Percentiles rank a stretch among this genome's conserved stretches.
Conservation (phyloP, 345 rosid genomes). For the Citrus medica region DNA sequence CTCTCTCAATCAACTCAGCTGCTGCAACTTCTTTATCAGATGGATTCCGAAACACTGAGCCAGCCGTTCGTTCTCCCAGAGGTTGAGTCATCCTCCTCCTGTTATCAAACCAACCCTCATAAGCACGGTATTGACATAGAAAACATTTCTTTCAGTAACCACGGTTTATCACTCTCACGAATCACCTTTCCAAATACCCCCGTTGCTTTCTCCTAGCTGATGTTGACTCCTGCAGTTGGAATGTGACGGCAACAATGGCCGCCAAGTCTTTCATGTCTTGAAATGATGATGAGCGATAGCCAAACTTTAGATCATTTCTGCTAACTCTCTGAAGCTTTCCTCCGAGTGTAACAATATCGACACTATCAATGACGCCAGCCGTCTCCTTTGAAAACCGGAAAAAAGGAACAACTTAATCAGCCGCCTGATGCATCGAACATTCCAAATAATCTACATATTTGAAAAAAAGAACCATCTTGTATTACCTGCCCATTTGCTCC, state of each 20-base stretch:
- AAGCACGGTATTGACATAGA: not conserved
- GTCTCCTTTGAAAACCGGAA: constrained; percentile 19
- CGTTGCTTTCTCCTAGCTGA: constrained; percentile 24
- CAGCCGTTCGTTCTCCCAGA: constrained; percentile 16
- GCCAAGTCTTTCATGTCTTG: constrained; percentile 28
- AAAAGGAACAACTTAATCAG: not conserved
- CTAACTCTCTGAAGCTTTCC: constrained; percentile 15
- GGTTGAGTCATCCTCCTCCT: constrained; percentile 31
- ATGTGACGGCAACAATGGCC: constrained; percentile 31
- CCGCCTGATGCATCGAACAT: not conserved
- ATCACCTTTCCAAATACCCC: constrained; percentile 14
- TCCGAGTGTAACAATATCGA: constrained; percentile 20
- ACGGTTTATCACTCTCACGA: not conserved
- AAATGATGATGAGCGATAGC: constrained; percentile 32
- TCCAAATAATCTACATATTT: not conserved
- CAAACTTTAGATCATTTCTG: constrained; percentile 21
- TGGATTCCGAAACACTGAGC: constrained; percentile 30
- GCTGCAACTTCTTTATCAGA: constrained; percentile 19
- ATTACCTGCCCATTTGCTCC: constrained; percentile 29
- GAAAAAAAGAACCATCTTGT: too few species aligned
- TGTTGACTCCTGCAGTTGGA: constrained; percentile 18
- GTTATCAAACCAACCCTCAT: not conserved
- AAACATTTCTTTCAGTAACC: not conserved
- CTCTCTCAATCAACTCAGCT: constrained; percentile 30
- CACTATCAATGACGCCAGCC: constrained; percentile 20